Percentiles rank a stretch among this genome's conserved stretches.
phyloP scores from a whole-genome alignment of 2,329 filamentous ascomycete species.

The Neofusicoccum umdonicola region DNA sequence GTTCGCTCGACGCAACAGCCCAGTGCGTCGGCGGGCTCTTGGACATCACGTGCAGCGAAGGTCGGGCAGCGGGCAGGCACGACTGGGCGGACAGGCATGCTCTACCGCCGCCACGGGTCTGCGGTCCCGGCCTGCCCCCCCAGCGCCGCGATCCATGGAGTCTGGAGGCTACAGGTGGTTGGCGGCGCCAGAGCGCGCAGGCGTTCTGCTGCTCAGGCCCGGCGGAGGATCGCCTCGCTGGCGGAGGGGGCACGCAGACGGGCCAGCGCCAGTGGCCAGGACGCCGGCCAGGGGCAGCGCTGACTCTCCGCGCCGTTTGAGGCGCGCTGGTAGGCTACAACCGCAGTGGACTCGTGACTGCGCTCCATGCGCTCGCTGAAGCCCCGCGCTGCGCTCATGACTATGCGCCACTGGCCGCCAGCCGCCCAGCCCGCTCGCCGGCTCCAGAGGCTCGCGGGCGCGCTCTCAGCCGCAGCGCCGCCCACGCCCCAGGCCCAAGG shows the following conservation, averaged over 20 bases:
- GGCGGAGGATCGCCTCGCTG: constrained; percentile 13
- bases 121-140: not conserved
- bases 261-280: constrained; percentile 3
- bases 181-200: not conserved
- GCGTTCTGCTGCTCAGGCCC: constrained; percentile 9
- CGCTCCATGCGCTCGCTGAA: constrained; percentile 2
- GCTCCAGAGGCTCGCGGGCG: not conserved
- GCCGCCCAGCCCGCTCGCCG: not conserved
- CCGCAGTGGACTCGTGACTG: not conserved
- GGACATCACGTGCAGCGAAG: not conserved
- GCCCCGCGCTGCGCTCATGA: constrained; percentile 12
- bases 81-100: not conserved
- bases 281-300: constrained; percentile 1
- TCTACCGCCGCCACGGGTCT: constrained; percentile 1
- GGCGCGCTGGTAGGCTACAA: constrained; percentile 2
- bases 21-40: constrained; percentile 11
- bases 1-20: constrained; percentile 12
- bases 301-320: not conserved
- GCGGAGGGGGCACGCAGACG: constrained; percentile 5
- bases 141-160: not conserved
- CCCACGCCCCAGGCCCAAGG: not conserved
- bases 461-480: not conserved
- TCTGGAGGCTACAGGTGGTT: not conserved
- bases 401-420: constrained; percentile 7
- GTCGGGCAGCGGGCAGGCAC: constrained; percentile 3